Percentiles rank a stretch among this genome's conserved stretches.
Conservation (phyloP, 257 asterid genomes). For the Agastache rugosa region DNA sequence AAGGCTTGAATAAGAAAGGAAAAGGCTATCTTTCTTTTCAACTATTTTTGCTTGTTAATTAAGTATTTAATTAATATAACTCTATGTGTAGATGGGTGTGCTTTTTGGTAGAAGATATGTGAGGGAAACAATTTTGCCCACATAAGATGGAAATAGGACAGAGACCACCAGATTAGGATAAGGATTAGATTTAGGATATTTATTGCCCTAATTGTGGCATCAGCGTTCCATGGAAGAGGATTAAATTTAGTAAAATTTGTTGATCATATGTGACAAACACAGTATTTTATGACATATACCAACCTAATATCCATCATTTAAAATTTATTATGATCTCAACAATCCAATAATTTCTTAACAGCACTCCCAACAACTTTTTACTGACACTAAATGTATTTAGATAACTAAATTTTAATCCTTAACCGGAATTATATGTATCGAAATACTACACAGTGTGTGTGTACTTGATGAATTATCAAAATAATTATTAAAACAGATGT, state of each 20-base stretch:
- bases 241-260: neutral
- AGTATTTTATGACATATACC: too few species aligned
- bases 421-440: too few species aligned
- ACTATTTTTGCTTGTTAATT: too few species aligned
- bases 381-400: too few species aligned
- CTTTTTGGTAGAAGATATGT: neutral
- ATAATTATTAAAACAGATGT: too few species aligned
- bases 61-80: too few species aligned
- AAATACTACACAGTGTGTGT: too few species aligned
- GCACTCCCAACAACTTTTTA: neutral
- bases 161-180: slow-evolving; percentile 1
- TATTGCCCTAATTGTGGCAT: slow-evolving; percentile 3
- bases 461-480: too few species aligned
- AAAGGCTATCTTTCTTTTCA: too few species aligned
- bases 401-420: too few species aligned
- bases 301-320: neutral
- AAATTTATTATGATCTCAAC: neutral
- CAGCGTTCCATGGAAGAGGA: neutral
- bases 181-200: slow-evolving; percentile 17
- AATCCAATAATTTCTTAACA: neutral
- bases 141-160: neutral
- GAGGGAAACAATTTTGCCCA: neutral
- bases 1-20: too few species aligned
- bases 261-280: too few species aligned
- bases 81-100: neutral